A percentile compares a stretch with the other conserved stretches of the same genome.
These are phyloP conservation scores for Trichosporon sp. DNA, from an alignment of 1,284 basidiomycete genomes.

Conservation along the genomic window DNA sequence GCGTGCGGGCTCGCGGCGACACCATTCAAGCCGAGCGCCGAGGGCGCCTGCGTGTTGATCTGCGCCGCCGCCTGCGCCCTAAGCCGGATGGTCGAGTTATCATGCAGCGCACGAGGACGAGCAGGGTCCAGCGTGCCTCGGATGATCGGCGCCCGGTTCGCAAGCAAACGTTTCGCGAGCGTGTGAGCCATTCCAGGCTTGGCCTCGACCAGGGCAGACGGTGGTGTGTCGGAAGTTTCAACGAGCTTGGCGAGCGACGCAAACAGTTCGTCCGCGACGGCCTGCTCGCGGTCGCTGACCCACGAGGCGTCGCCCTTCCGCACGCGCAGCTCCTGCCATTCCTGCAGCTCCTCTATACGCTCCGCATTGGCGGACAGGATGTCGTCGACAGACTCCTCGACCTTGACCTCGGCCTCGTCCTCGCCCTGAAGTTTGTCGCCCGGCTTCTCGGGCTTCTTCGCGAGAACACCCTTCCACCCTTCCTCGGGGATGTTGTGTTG, in stretches of 20 bases:
- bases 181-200: slow-evolving; percentile 33
- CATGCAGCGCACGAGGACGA: slow-evolving; percentile 40
- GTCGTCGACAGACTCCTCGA: slow-evolving; percentile 21
- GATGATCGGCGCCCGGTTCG: slow-evolving; percentile 27
- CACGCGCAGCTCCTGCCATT: slow-evolving; percentile 37
- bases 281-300: slow-evolving; percentile 31
- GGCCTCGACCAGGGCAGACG: slow-evolving; percentile 10
- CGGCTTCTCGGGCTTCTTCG: slow-evolving; percentile 19
- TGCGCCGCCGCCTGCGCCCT: slow-evolving; percentile 15
- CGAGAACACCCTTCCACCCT: slow-evolving; percentile 11
- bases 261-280: slow-evolving; percentile 35
- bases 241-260: slow-evolving; percentile 30
- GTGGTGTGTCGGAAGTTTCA: slow-evolving; percentile 8
- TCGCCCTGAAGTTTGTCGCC: slow-evolving; percentile 5
- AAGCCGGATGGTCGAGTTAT: slow-evolving; percentile 23
- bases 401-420: slow-evolving; percentile 12
- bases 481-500: slow-evolving; percentile 5
- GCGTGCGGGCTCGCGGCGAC: slow-evolving; percentile 9
- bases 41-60: slow-evolving; percentile 10
- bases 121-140: slow-evolving; percentile 43
- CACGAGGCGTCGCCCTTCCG: slow-evolving; percentile 21
- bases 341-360: slow-evolving; percentile 36
- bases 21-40: slow-evolving; percentile 14
- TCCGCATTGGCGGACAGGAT: slow-evolving; percentile 31
- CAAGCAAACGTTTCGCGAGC: slow-evolving; percentile 21